Conservation (phyloP, 768 basidiomycete genomes). For the Naematelia encephala region DNA sequence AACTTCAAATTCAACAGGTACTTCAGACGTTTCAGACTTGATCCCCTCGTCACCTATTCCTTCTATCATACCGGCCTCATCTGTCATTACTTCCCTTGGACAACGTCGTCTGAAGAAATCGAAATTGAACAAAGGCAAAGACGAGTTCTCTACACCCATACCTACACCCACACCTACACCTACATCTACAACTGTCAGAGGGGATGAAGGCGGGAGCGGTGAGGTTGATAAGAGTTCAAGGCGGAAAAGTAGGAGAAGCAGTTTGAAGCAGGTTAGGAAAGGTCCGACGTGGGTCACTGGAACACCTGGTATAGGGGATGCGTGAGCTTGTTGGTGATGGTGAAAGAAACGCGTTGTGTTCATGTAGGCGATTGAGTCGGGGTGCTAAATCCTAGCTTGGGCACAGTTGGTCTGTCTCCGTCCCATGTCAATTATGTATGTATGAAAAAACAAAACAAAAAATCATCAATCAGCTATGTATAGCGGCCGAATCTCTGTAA, state of each 20-base stretch:
- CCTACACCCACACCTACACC: too few species aligned
- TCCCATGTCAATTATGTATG: too few species aligned
- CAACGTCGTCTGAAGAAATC: background rate
- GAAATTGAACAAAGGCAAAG: background rate
- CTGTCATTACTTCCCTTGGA: too few species aligned
- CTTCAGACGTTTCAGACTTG: background rate
- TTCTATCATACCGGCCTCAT: too few species aligned
- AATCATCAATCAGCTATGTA: too few species aligned
- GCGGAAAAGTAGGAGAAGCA: too few species aligned
- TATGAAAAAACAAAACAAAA: too few species aligned
- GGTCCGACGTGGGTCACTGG: background rate
- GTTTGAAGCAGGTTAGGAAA: background rate
- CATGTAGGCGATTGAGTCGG: too few species aligned
- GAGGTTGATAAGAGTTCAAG: background rate
- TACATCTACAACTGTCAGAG: too few species aligned
- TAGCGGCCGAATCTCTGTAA: conserved; percentile 20
- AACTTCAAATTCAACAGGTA: background rate
- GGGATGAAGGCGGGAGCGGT: background rate
- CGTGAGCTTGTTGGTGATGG: background rate
- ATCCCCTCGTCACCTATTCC: background rate
- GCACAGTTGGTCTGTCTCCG: too few species aligned
- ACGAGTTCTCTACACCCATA: too few species aligned
- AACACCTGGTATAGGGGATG: background rate
- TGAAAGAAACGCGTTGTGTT: background rate
- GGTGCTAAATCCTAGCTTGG: too few species aligned